These are phyloP conservation scores for Verticillium zaregamsianum DNA, from an alignment of 2,329 filamentous ascomycete genomes.

Conservation along the genomic window DNA sequence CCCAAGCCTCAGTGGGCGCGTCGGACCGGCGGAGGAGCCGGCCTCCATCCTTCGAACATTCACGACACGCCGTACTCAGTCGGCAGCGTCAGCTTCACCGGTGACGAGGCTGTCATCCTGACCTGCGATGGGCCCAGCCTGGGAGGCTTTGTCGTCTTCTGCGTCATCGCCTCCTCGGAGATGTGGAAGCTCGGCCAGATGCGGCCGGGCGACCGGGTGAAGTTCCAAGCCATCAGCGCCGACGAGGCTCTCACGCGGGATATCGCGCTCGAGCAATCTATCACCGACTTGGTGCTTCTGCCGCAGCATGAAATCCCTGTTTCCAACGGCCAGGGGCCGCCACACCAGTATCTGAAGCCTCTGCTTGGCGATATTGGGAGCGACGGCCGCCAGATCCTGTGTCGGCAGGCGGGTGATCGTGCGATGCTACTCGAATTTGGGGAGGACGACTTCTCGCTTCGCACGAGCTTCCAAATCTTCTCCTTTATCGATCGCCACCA, in stretches of 20 bases:
- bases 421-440: conserved; percentile 30
- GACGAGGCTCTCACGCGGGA: conserved; percentile 20
- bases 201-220: conserved; percentile 31
- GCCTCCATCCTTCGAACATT: conserved; percentile 37
- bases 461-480: conserved; percentile 26
- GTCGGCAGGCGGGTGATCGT: conserved; percentile 27
- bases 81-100: conserved; percentile 38
- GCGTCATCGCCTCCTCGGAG: conserved; percentile 30
- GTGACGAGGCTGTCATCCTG: conserved; percentile 34
- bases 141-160: conserved; percentile 35
- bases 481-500: conserved; percentile 27
- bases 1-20: conserved; percentile 33
- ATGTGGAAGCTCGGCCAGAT: conserved; percentile 39
- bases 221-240: conserved; percentile 23
- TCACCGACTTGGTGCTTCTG: conserved; percentile 15
- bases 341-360: background rate
- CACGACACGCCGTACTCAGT: conserved; percentile 33
- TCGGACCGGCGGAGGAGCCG: conserved; percentile 29
- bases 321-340: background rate
- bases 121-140: conserved; percentile 35
- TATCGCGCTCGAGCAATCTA: conserved; percentile 13
- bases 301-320: background rate
- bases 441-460: conserved; percentile 22
- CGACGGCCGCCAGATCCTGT: conserved; percentile 12
- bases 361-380: conserved; percentile 13